Base-by-base conservation (phyloP, 2,329 filamentous ascomycete genomes). In the Tolypocladium ophioglossoides region DNA sequence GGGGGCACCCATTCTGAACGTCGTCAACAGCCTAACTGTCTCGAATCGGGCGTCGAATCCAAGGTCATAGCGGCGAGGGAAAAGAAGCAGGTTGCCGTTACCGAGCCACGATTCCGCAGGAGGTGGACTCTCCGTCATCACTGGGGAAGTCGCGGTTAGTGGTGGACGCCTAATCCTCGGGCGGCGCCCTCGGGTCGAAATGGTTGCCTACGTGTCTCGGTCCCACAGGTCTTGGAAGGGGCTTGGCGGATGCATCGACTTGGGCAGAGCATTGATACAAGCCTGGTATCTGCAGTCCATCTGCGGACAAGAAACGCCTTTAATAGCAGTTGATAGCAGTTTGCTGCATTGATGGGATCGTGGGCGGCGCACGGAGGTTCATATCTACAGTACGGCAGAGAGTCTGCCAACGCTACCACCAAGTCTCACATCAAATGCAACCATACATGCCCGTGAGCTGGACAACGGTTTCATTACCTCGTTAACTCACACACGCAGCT, bases 1-100 rank as follows among this genome's bases (percentile, higher is more conserved):
- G 32, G 50, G 38, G 54, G 51, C 59, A 51, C 55, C 54, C 60
- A 61, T 57, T 46, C 24, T 52, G 54, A 41, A 30, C 37, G 50
- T 37, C 57, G 35, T 54, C 20, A 41, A 40, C 22, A 18, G 18
- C 16, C n/a, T 56, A 18, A 14, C 47, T 53, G n/a, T 32, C 54
- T 27, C 50, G 34, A 30, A 41, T 47, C 34, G 32, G n/a, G 32
- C 30, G 20, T 32, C 11, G 34, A 37, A 40, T 24, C 16, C 49
- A n/a, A 37, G 34, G n/a, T 52, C 57, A 58, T 58, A 49, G 34
- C 53, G 47, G 44, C 27, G 8, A 11, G 11, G n/a, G 38, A 7
- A 10, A 50, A 9, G 32, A 5, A 35, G 47, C 47, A 37, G 30
- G 9, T 47, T 16, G 9, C 41, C 24, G 16, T 48, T 48, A 4